Evolutionary conservation across 169 alveolate genomes (phyloP).

Genomic region (Theileria annulata): DNA sequence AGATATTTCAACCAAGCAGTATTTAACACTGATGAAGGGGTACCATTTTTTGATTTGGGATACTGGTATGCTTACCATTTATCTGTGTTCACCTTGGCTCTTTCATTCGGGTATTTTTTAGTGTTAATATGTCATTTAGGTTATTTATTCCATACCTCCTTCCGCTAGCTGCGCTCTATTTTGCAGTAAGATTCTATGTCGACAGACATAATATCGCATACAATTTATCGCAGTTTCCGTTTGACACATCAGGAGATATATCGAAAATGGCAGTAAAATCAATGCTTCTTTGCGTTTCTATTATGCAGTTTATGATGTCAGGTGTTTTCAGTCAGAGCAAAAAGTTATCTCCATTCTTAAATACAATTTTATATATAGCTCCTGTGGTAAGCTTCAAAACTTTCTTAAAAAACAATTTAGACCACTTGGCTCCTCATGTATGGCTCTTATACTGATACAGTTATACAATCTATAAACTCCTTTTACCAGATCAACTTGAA

Average conservation of each 20-base stretch:
- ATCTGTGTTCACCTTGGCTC: slow-evolving; percentile 71
- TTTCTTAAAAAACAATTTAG: not conserved
- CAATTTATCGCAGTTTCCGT: slow-evolving; percentile 69
- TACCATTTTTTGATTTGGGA: slow-evolving; percentile 75
- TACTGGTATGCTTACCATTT: slow-evolving; percentile 81
- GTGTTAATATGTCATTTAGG: not conserved
- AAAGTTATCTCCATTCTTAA: slow-evolving; percentile 37
- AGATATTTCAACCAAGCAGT: slow-evolving; percentile 24
- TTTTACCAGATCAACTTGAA: slow-evolving; percentile 32
- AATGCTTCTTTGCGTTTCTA: slow-evolving; percentile 76
- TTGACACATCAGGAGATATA: slow-evolving; percentile 76
- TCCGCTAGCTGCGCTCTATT: slow-evolving; percentile 71
- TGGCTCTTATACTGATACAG: slow-evolving; percentile 56
- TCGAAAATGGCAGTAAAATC: slow-evolving; percentile 74
- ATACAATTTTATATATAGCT: slow-evolving; percentile 57
- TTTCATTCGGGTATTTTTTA: slow-evolving; percentile 70
- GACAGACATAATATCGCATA: slow-evolving; percentile 76
- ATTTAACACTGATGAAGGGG: slow-evolving; percentile 53
- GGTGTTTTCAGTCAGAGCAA: slow-evolving; percentile 64
- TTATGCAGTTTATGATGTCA: slow-evolving; percentile 68
- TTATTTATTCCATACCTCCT: slow-evolving; percentile 70
- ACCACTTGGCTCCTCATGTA: slow-evolving; percentile 67
- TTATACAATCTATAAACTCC: slow-evolving; percentile 30
- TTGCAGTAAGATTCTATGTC: slow-evolving; percentile 73
- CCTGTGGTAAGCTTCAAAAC: slow-evolving; percentile 49